These are phyloP conservation scores for Wickerhamomyces strasburgensis DNA, from an alignment of 805 yeast genomes.

Conservation along the genomic window DNA sequence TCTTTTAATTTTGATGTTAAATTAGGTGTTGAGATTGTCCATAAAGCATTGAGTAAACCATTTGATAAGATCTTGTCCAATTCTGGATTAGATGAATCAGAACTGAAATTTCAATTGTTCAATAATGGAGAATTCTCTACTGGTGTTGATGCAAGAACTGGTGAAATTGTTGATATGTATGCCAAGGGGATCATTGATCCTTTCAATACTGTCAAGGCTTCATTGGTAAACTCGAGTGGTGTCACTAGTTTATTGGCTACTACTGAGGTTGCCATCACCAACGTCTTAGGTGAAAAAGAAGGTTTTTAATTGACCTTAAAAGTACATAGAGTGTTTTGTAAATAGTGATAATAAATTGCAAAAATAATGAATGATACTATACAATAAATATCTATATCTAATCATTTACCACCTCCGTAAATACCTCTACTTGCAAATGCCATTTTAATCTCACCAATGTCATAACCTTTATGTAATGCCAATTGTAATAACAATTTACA, in stretches of 20 bases:
- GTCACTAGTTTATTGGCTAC: constrained; percentile 96
- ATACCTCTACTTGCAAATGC: constrained; percentile 36
- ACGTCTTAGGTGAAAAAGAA: constrained; percentile 48
- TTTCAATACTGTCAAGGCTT: constrained; percentile 94
- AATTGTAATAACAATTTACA: constrained; percentile 54
- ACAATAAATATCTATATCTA: too few relatives aligned
- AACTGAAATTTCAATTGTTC: constrained; percentile 51
- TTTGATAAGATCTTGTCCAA: constrained; percentile 93
- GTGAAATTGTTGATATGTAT: constrained; percentile 93
- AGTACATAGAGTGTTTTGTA: too few relatives aligned
- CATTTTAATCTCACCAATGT: constrained; percentile 30
- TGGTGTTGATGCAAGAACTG: constrained; percentile 91
- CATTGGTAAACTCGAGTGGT: constrained; percentile 94
- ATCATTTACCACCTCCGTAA: constrained; percentile 32
- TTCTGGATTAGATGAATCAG: constrained; percentile 90
- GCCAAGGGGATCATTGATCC: constrained; percentile 98
- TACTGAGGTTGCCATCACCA: constrained; percentile 97
- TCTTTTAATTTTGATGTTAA: constrained; percentile 84
- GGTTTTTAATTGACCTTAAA: constrained; percentile 16
- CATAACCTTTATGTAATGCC: constrained; percentile 36
- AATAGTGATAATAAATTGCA: background rate
- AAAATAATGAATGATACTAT: too few relatives aligned
- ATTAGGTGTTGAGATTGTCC: constrained; percentile 91
- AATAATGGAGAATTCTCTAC: constrained; percentile 58
- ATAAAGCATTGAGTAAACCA: constrained; percentile 89